Base-by-base conservation (phyloP, 768 basidiomycete species). In the Kwoniella mangroviensis region DNA sequence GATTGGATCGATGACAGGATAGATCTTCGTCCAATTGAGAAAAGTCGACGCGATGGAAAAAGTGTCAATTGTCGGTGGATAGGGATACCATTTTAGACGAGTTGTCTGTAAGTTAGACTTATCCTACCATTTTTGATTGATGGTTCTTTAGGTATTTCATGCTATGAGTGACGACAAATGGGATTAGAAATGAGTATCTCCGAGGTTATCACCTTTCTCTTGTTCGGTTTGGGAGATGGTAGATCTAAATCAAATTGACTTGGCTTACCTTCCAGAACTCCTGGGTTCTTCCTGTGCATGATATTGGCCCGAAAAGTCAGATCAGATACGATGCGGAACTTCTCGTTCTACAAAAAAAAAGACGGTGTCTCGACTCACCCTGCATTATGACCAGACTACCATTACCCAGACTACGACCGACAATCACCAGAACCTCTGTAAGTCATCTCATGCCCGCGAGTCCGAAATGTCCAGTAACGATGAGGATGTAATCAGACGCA, bases 351-450 rank as follows among this genome's bases (percentile, higher is more conserved):
- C n/a, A n/a, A n/a, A n/a, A n/a, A n/a, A n/a, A n/a, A n/a, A n/a
- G n/a, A n/a, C n/a, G n/a, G n/a, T n/a, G n/a, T n/a, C n/a, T n/a
- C 40, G 10, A 43, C 75, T 74, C 67, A 26, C 85, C 85, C 67
- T 85, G 84, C 85, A 86, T 86, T 40, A 85, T 78, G 11, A 85
- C 70, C 41, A 86, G 70, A 59, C 85, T 85, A 9, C 85, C 85
- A 53, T 83, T 82, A 12, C 59, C 78, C 17, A 85, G 78, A 21
- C 78, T 79, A 54, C 28, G 17, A n/a, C 11, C 45, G 68, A 41
- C 12, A 58, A 34, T n/a, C 53, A 49, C n/a, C n/a, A 21, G 40
- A 19, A 60, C 34, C 9, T 34, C 34, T n/a, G 9, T 34, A 5
- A 34, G 34, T 34, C 6, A 34, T 4, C 6, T 34, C 34, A 34